Evolutionary conservation across 768 basidiomycete genomes (phyloP).

Genomic region (Hygrophoropsis aurantiaca): DNA sequence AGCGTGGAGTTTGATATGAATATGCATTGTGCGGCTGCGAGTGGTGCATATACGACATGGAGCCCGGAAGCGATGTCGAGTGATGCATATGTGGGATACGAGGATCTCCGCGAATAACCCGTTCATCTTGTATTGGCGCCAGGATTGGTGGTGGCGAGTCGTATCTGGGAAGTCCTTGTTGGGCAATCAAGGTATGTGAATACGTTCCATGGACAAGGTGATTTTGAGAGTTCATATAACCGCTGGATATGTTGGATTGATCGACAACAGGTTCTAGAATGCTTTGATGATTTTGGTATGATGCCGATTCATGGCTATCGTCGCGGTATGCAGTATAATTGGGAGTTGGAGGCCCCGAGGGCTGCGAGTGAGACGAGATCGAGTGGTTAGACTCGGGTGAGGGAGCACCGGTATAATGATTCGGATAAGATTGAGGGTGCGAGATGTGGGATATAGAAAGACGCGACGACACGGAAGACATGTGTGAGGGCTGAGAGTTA

Average conservation of each 20-base stretch:
- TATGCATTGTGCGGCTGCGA: constrained; percentile 41
- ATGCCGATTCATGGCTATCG: constrained; percentile 37
- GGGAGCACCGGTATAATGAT: constrained; percentile 38
- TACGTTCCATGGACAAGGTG: constrained; percentile 27
- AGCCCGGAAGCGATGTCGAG: constrained; percentile 26
- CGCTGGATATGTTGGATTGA: constrained; percentile 26
- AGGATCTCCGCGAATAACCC: constrained; percentile 30
- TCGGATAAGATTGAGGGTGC: constrained; percentile 48
- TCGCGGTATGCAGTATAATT: constrained; percentile 48
- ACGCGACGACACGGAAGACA: constrained; percentile 45
- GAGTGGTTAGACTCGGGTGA: constrained; percentile 56
- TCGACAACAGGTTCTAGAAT: constrained; percentile 30
- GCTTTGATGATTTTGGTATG: constrained; percentile 34
- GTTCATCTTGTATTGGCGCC: constrained; percentile 52
- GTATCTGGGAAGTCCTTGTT: constrained; percentile 32
- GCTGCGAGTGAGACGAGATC: constrained; percentile 35
- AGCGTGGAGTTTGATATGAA: constrained; percentile 37
- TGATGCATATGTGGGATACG: constrained; percentile 30
- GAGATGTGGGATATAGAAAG: constrained; percentile 63
- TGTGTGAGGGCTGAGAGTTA: constrained; percentile 30
- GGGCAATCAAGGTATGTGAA: constrained; percentile 20
- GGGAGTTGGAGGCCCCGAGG: constrained; percentile 31
- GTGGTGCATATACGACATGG: constrained; percentile 41
- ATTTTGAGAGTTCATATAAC: constrained; percentile 31
- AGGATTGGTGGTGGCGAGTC: constrained; percentile 55